A percentile compares a stretch with the other conserved stretches of the same genome.
These are phyloP conservation scores for Phlebiopsis gigantea DNA, from an alignment of 768 basidiomycete genomes.

Conservation along the genomic window DNA sequence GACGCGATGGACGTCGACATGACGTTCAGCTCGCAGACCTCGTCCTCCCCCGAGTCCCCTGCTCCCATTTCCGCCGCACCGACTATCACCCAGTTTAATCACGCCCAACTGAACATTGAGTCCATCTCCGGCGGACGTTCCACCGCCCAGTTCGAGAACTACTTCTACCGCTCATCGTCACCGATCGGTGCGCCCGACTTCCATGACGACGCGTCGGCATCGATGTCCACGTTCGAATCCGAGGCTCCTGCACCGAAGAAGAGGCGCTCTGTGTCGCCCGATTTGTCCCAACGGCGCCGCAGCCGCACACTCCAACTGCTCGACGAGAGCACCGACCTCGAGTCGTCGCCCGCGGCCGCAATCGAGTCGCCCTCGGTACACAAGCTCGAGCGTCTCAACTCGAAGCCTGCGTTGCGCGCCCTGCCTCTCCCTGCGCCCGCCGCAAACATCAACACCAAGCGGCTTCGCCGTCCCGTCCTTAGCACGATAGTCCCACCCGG, in stretches of 20 bases:
- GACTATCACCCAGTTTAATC: slow-evolving; percentile 46
- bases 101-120: slow-evolving; percentile 15
- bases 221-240: slow-evolving; percentile 9
- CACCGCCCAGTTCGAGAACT: slow-evolving; percentile 14
- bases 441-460: slow-evolving; percentile 44
- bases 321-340: slow-evolving; percentile 31
- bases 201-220: slow-evolving; percentile 11
- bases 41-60: slow-evolving; percentile 27
- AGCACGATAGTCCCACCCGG: slow-evolving; percentile 57
- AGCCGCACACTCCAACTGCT: background rate
- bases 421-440: slow-evolving; percentile 48
- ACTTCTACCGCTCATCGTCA: slow-evolving; percentile 8
- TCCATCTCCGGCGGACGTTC: slow-evolving; percentile 8
- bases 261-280: slow-evolving; percentile 5
- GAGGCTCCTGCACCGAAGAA: slow-evolving; percentile 2
- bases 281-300: background rate
- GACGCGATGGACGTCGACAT: slow-evolving; percentile 82
- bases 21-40: slow-evolving; percentile 34
- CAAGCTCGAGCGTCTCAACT: slow-evolving; percentile 37
- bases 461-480: slow-evolving; percentile 59
- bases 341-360: slow-evolving; percentile 41
- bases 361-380: slow-evolving; percentile 42
- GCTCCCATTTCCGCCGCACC: slow-evolving; percentile 46
- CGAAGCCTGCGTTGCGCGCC: slow-evolving; percentile 47
- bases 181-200: slow-evolving; percentile 3